These are phyloP conservation scores for Staphylotrichum longicolle DNA, from an alignment of 495 filamentous ascomycete species.

Conservation along the genomic window DNA sequence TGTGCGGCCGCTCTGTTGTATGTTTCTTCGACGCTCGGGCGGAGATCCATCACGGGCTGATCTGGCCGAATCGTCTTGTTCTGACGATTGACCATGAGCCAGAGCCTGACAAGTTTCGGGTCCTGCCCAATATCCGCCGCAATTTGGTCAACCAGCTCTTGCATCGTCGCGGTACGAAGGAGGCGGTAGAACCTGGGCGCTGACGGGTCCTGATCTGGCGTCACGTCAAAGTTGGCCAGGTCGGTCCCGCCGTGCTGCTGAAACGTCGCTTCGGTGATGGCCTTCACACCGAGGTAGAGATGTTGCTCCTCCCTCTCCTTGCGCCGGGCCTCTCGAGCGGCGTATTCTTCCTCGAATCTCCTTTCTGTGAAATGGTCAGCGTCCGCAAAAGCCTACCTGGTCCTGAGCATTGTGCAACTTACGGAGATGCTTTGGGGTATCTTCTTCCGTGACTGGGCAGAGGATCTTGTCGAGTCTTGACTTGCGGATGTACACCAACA, in stretches of 20 bases:
- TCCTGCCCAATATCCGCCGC: constrained; percentile 66
- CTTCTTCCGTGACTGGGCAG: constrained; percentile 65
- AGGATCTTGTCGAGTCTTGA: constrained; percentile 77
- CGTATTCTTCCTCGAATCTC: constrained; percentile 77
- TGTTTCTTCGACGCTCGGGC: constrained; percentile 82
- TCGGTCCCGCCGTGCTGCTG: constrained; percentile 80
- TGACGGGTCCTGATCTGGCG: constrained; percentile 52
- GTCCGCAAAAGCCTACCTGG: neutral
- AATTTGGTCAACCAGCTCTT: constrained; percentile 66
- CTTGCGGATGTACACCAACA: constrained; percentile 96
- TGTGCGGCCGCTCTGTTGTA: constrained; percentile 57
- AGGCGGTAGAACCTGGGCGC: constrained; percentile 66
- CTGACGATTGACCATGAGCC: constrained; percentile 98
- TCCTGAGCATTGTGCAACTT: constrained; percentile 31
- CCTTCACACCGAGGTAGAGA: constrained; percentile 78
- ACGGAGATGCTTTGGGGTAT: constrained; percentile 82
- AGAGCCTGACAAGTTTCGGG: constrained; percentile 68
- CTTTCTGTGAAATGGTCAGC: constrained; percentile 51
- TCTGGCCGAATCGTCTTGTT: constrained; percentile 96
- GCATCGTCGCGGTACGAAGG: constrained; percentile 67
- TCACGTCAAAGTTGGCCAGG: constrained; percentile 65
- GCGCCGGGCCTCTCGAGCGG: constrained; percentile 63
- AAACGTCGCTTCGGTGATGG: constrained; percentile 77
- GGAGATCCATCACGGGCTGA: constrained; percentile 69
- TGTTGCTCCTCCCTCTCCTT: constrained; percentile 94